Percentiles rank a stretch among this genome's conserved stretches.
Evolutionary conservation across 2,329 filamentous ascomycete genomes (phyloP).

Genomic region (Iodosphaeria phyllophila): DNA sequence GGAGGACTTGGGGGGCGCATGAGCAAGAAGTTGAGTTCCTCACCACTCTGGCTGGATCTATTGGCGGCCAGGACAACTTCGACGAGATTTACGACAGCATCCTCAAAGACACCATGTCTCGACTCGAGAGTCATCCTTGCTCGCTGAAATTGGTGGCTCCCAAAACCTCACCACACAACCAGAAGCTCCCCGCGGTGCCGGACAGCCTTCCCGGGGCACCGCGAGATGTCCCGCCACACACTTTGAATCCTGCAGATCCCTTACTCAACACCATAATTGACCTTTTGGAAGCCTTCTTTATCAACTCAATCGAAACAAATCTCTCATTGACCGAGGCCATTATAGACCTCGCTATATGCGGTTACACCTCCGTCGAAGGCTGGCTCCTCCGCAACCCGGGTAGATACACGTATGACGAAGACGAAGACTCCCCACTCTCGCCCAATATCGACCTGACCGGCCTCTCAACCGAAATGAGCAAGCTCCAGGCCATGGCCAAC

Average conservation of each 20-base stretch:
- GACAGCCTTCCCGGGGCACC: conserved; percentile 40
- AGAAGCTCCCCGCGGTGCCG: conserved; percentile 33
- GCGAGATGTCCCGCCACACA: conserved; percentile 40
- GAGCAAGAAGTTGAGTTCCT: conserved; percentile 58
- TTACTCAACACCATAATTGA: conserved; percentile 48
- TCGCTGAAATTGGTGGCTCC: conserved; percentile 50
- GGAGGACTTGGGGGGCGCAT: conserved; percentile 54
- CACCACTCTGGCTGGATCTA: conserved; percentile 44
- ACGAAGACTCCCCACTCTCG: conserved; percentile 14
- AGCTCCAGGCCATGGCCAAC: conserved; percentile 25
- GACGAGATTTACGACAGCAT: conserved; percentile 56
- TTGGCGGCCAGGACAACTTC: conserved; percentile 52
- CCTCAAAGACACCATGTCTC: conserved; percentile 49
- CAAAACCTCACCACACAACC: conserved; percentile 34
- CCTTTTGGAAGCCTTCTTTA: conserved; percentile 63
- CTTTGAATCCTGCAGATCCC: conserved; percentile 41
- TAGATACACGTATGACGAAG: conserved; percentile 37
- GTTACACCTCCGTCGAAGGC: conserved; percentile 70
- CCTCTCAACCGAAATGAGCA: conserved; percentile 24
- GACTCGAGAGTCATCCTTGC: conserved; percentile 56
- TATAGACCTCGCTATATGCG: conserved; percentile 66
- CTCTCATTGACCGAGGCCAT: conserved; percentile 71
- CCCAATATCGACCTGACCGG: no score
- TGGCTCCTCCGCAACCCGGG: conserved; percentile 66
- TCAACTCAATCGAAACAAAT: conserved; percentile 84